Evolutionary conservation across 2,329 filamentous ascomycete genomes (phyloP), one percentile per base, ranked within the genome.

Genomic region (Venturiaceae sp.): DNA sequence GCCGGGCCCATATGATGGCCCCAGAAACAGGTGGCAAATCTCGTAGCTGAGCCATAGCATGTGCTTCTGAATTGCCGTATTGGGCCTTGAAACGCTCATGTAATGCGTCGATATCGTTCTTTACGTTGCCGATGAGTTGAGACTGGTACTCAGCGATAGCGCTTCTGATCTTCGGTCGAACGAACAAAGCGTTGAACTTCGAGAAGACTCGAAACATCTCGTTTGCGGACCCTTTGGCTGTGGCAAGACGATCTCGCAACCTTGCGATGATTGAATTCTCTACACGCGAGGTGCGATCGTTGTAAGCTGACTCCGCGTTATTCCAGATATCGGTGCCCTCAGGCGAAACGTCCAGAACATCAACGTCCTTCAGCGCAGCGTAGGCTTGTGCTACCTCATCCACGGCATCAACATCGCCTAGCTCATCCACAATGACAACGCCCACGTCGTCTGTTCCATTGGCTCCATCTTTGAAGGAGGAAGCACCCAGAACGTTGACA

Each of bases 201-300:
- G 94, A 97, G 72, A 99, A 99, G 62, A 99, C 94, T 58, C 95
- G 88, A 72, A 99, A 99, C 94, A 99, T 99, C 74, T 99, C 95
- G 69, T 95, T 97, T 41, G 94, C 94, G 62, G 91, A 58, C 19
- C 33, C 96, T 79, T 95, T 96, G 13, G 94, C 92, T 6, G 91
- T 96, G 14, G 92, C 94, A 58, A 99, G 81, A 60, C 94, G 88
- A 73, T 99, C 94, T 67, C 94, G 83, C 33, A 99, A 80, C 57
- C 91, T 83, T 34, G 94, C 91, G 70, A 99, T 99, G 72, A 99
- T 99, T 3, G 94, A 96, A 74, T 99, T 99, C 71, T 99, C 94
- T 4, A 99, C 94, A 61, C 94, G 85, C 19, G 94, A 92, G 9
- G 95, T 99, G 39, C 95, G 87, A 71, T 99, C 95, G 64, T 96